Evolutionary conservation across 31 red algal genomes (phyloP).

Genomic region (Bonnemaisonia californica): DNA sequence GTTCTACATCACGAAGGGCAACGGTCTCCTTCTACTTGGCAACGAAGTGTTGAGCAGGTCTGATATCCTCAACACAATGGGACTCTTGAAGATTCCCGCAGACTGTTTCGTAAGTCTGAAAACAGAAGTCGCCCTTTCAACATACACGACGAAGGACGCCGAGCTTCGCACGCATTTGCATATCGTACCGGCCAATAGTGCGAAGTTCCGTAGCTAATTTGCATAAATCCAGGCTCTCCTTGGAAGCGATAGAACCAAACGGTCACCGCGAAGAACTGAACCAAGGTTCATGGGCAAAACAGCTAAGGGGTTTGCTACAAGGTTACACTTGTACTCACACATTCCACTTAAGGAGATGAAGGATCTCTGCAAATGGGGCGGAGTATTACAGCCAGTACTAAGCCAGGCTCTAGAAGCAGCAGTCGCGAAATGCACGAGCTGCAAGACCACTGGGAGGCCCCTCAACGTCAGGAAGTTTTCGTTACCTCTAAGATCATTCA

Average conservation of each 20-base stretch:
- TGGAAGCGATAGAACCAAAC: neutral
- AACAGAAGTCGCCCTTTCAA: neutral
- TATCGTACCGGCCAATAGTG: neutral
- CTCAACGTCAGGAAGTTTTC: neutral
- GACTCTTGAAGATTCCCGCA: neutral
- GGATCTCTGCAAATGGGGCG: neutral
- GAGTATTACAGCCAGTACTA: neutral
- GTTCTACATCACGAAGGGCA: slow-evolving; percentile 1
- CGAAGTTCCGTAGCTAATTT: neutral
- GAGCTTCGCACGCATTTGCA: neutral
- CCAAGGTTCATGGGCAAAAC: neutral
- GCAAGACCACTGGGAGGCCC: neutral
- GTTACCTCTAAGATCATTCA: neutral
- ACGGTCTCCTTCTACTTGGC: neutral
- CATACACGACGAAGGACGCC: neutral
- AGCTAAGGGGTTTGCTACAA: neutral
- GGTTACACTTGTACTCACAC: neutral
- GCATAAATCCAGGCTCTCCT: neutral
- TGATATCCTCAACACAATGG: neutral
- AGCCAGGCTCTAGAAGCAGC: neutral
- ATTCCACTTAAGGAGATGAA: neutral
- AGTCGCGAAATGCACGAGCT: neutral
- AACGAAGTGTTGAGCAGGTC: neutral
- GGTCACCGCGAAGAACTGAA: neutral
- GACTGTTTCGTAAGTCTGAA: neutral